These are phyloP conservation scores for Staphylotrichum tortipilum DNA, from an alignment of 495 filamentous ascomycete species.

Conservation along the genomic window DNA sequence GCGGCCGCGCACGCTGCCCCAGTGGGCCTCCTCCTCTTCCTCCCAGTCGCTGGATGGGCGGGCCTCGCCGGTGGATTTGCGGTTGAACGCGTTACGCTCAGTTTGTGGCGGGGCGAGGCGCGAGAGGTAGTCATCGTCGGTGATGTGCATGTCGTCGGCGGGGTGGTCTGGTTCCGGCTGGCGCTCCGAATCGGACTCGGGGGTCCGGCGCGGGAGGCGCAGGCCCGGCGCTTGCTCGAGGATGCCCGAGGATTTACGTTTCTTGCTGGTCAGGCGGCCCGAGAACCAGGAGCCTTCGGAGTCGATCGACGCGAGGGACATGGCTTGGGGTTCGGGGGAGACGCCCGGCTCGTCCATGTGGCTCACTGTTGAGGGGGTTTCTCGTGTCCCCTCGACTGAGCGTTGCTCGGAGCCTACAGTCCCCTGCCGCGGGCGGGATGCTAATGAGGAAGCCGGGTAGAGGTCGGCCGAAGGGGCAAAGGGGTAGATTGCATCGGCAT, in stretches of 20 bases:
- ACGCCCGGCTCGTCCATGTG: conserved; percentile 32
- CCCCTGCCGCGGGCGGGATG: conserved; percentile 28
- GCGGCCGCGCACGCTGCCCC: conserved; percentile 35
- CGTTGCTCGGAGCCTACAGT: conserved; percentile 40
- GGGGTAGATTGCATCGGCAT: conserved; percentile 37
- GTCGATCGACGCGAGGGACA: conserved; percentile 77
- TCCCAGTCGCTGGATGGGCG: conserved; percentile 40
- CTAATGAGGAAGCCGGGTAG: conserved; percentile 11
- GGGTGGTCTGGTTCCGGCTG: conserved; percentile 9
- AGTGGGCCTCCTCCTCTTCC: conserved; percentile 34
- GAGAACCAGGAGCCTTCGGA: conserved; percentile 92
- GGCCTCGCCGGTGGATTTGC: conserved; percentile 39
- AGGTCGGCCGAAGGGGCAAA: conserved; percentile 15
- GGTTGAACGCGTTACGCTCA: conserved; percentile 41
- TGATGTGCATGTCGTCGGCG: conserved; percentile 53
- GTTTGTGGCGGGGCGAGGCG: conserved; percentile 46
- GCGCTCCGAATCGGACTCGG: conserved; percentile 19
- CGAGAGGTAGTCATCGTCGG: conserved; percentile 57
- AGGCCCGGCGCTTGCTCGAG: conserved; percentile 25
- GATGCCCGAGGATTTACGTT: conserved; percentile 34
- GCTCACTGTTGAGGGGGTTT: conserved; percentile 36
- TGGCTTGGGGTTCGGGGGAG: conserved; percentile 39
- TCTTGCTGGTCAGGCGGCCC: conserved; percentile 43
- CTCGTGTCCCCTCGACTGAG: conserved; percentile 34
- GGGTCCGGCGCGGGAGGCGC: conserved; percentile 33